Percentiles rank a stretch among this genome's conserved stretches.
phyloP scores from a whole-genome alignment of 1,139 yeast species.

The Yarrowia galli region DNA sequence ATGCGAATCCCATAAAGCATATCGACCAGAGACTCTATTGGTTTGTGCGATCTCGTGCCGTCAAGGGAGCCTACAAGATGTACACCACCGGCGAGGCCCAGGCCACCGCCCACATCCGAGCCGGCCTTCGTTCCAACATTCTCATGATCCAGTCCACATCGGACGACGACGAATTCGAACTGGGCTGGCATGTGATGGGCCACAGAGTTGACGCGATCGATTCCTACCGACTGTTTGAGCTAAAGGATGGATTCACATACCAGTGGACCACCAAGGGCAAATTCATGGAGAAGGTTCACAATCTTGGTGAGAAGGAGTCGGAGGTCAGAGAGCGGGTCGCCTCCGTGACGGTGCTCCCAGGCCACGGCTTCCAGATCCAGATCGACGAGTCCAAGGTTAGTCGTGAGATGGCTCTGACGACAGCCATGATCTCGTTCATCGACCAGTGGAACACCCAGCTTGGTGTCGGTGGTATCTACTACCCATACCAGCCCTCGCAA shows the following conservation, averaged over 20 bases:
- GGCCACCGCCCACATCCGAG: conserved; percentile 65
- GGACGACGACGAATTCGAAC: conserved; percentile 59
- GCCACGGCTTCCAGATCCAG: conserved; percentile 60
- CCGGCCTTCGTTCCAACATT: conserved; percentile 66
- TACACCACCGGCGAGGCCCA: conserved; percentile 61
- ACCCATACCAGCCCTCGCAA: conserved; percentile 59
- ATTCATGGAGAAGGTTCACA: conserved; percentile 62
- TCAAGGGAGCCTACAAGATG: conserved; percentile 69
- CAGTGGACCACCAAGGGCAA: conserved; percentile 71
- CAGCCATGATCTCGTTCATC: conserved; percentile 65
- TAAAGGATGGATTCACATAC: conserved; percentile 64
- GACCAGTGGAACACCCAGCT: conserved; percentile 72
- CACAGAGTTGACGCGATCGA: conserved; percentile 70
- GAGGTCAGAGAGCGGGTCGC: conserved; percentile 69
- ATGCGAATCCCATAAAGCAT: conserved; percentile 49
- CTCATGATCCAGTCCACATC: conserved; percentile 57
- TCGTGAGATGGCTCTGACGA: conserved; percentile 62
- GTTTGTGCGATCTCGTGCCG: conserved; percentile 66
- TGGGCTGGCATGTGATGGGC: conserved; percentile 69
- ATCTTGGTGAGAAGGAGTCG: conserved; percentile 66
- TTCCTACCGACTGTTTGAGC: conserved; percentile 63
- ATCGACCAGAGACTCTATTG: conserved; percentile 56
- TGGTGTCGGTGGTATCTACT: conserved; percentile 68
- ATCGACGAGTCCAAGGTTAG: conserved; percentile 63
- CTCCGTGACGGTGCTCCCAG: conserved; percentile 57